Evolutionary conservation across 768 basidiomycete genomes (phyloP).

Genomic region (Dentipellis sp.): DNA sequence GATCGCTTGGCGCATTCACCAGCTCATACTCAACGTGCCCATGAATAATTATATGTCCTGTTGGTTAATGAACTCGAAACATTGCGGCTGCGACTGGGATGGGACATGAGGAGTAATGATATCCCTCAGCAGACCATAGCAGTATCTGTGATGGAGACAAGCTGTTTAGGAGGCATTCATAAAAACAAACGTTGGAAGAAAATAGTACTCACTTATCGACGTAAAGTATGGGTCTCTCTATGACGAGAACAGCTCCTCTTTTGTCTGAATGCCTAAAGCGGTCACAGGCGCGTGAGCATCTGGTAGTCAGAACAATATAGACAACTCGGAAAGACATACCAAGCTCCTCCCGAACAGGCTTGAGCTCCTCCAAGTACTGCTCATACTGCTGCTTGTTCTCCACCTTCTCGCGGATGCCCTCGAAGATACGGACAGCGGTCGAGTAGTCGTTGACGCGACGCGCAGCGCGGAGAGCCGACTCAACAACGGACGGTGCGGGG

Average conservation of each 20-base stretch:
- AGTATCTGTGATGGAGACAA: neutral
- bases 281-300: neutral
- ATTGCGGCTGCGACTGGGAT: neutral
- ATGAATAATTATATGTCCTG: too few relatives aligned
- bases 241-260: slow-evolving; percentile 54
- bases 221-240: slow-evolving; percentile 18
- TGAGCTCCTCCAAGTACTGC: slow-evolving; percentile 87
- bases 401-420: slow-evolving; percentile 95
- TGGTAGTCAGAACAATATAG: neutral
- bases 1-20: too few relatives aligned
- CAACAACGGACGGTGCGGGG: slow-evolving; percentile 73
- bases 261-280: slow-evolving; percentile 43
- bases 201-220: neutral
- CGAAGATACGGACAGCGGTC: slow-evolving; percentile 92
- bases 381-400: slow-evolving; percentile 96
- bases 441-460: slow-evolving; percentile 95
- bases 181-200: too few relatives aligned
- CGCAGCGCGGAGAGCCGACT: slow-evolving; percentile 80
- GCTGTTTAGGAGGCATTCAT: too few relatives aligned
- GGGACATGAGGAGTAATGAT: slow-evolving; percentile 1
- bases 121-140: slow-evolving; percentile 4
- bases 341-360: slow-evolving; percentile 81
- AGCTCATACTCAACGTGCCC: too few relatives aligned
- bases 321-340: slow-evolving; percentile 37
- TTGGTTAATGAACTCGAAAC: neutral